Evolutionary conservation across 1,139 yeast genomes (phyloP), one percentile per base, ranked within the genome.

Genomic region (Taphrina confusa): DNA sequence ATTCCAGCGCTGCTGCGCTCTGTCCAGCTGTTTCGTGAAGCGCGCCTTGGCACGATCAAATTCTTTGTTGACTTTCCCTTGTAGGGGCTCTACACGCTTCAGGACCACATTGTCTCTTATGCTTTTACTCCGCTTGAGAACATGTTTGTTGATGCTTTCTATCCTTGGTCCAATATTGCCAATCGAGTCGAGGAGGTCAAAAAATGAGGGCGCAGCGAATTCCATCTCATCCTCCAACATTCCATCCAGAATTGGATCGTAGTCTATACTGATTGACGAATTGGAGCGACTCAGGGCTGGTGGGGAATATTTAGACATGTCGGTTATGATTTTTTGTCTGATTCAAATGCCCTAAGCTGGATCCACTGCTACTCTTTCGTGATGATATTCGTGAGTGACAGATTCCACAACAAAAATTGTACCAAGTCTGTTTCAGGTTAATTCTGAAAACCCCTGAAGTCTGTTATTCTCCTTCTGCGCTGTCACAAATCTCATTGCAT

Each of bases 1-100:
- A 16, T 70, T 82, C 61, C 88, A 75, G 57, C 83, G 76, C 20
- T 74, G 69, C 68, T 88, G 94, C 46, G 87, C 77, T 60, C 76
- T 76, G 62, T 78, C 81, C 60, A 89, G 76, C 61, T 75, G 75
- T 22, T 62, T 61, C 20, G 70, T 62, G 27, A 75, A 64, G 25
- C 65, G 65, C 14, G 57, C 63, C 47, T 70, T 69, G 59, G 73
- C 62, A 45, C 67, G 63, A 34, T 73, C 76, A 14, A 73, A 62
- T 36, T 73, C 77, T 36, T 71, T 55, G 34, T 62, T 57, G 23
- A 62, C 54, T 33, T 62, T 56, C n/a, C 58, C 58, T 44, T 54
- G 58, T 23, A 54, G 27, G 28, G 58, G 58, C 45, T 54, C 58
- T 14, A 54, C 58, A n/a, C 58, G 31, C 28, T 44, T 42, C 11